Conservation (phyloP, 2,329 filamentous ascomycete genomes). For the Xylaria sp. region DNA sequence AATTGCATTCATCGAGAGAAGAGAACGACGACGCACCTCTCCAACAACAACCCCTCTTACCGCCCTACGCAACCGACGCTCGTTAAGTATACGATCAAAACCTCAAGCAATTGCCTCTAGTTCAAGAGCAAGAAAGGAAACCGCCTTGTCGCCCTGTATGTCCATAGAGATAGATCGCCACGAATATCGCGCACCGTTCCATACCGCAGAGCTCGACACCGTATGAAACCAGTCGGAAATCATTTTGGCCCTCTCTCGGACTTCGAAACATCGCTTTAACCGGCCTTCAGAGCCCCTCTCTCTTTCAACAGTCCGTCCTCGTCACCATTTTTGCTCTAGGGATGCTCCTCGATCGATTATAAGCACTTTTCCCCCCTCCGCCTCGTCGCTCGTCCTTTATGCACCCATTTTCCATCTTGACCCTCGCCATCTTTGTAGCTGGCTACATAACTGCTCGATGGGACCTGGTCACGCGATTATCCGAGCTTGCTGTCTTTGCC, state of each 20-base stretch:
- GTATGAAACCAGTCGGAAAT: background rate
- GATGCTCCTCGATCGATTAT: constrained; percentile 39
- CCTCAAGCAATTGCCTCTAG: background rate
- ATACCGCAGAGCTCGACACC: background rate
- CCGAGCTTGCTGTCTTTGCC: constrained; percentile 96
- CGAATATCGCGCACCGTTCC: background rate
- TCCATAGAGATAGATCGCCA: background rate
- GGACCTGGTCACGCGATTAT: constrained; percentile 95
- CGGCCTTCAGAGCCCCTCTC: background rate
- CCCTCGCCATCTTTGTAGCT: constrained; percentile 97
- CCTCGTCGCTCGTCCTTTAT: constrained; percentile 56
- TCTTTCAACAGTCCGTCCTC: background rate
- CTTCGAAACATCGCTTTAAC: background rate
- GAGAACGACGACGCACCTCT: background rate
- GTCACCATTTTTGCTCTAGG: constrained; percentile 21
- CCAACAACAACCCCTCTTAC: background rate
- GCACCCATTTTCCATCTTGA: constrained; percentile 97
- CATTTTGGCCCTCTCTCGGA: background rate
- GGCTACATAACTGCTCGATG: constrained; percentile 99
- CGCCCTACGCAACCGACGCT: constrained; percentile 12
- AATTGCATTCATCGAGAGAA: too few species aligned
- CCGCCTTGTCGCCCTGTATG: background rate
- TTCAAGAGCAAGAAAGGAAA: constrained; percentile 9
- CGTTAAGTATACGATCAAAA: constrained; percentile 16
- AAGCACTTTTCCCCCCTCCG: constrained; percentile 48